Conservation (phyloP, 2,329 filamentous ascomycete species). For the Neurospora crassa region DNA sequence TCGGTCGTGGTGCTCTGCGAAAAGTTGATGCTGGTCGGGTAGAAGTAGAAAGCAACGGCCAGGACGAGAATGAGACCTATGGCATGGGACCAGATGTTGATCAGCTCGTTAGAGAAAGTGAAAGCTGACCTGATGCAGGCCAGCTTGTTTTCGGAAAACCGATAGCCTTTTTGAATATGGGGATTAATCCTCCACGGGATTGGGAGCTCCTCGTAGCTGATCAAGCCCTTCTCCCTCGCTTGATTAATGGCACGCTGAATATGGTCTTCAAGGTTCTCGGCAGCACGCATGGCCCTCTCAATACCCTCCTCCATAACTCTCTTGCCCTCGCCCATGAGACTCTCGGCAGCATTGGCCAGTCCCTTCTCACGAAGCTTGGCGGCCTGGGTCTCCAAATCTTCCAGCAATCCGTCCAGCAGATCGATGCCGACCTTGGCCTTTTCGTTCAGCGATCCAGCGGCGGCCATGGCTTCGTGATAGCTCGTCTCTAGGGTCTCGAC, state of each 20-base stretch:
- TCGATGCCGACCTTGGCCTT: conserved; percentile 84
- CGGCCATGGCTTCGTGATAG: conserved; percentile 77
- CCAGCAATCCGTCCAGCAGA: conserved; percentile 74
- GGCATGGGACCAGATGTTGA: conserved; percentile 97
- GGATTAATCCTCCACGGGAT: conserved; percentile 91
- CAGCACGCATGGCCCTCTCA: conserved; percentile 73
- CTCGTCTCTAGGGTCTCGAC: conserved; percentile 84
- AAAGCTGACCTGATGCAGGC: conserved; percentile 83
- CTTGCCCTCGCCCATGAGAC: conserved; percentile 67
- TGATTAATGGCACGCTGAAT: conserved; percentile 68
- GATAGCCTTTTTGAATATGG: conserved; percentile 84
- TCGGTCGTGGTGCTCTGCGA: conserved; percentile 77
- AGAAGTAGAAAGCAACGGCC: conserved; percentile 88
- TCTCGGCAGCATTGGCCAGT: conserved; percentile 60
- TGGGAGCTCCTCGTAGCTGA: conserved; percentile 84
- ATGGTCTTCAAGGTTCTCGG: conserved; percentile 72
- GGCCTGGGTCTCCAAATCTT: conserved; percentile 75
- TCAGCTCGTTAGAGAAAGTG: conserved; percentile 77
- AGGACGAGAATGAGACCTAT: conserved; percentile 84
- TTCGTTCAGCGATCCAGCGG: conserved; percentile 80
- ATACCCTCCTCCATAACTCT: conserved; percentile 75
- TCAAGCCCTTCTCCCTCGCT: conserved; percentile 71
- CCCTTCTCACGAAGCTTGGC: conserved; percentile 72
- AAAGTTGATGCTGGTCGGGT: conserved; percentile 82
- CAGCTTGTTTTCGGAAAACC: conserved; percentile 83